Evolutionary conservation across 108 stramenopile genomes (phyloP).

Genomic region (Asterionellopsis glacialis): DNA sequence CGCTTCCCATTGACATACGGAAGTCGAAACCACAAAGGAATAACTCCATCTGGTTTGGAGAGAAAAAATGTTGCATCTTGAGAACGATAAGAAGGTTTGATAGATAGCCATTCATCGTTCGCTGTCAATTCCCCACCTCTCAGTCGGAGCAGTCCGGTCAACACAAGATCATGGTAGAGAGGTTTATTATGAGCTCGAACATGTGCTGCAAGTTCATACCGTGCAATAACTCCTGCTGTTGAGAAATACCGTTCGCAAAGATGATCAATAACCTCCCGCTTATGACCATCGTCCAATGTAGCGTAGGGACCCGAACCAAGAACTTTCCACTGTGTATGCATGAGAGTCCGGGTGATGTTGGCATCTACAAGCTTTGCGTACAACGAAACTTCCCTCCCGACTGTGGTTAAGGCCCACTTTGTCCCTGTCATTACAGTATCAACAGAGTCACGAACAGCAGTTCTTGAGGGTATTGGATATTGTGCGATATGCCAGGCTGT

Average conservation of each 20-base stretch:
- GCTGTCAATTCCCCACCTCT: conserved; percentile 38
- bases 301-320: conserved; percentile 59
- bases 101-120: conserved; percentile 54
- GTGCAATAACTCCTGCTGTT: conserved; percentile 27
- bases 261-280: conserved; percentile 54
- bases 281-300: conserved; percentile 37
- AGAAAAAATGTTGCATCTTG: conserved; percentile 30
- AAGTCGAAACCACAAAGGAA: conserved; percentile 54
- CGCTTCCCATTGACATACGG: conserved; percentile 52
- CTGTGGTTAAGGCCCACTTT: conserved; percentile 36
- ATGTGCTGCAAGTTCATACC: conserved; percentile 61
- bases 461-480: conserved; percentile 53
- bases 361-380: conserved; percentile 58
- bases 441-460: conserved; percentile 43
- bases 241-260: conserved; percentile 60
- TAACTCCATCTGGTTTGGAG: not conserved
- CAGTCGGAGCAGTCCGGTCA: conserved; percentile 40
- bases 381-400: conserved; percentile 33
- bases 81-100: conserved; percentile 36
- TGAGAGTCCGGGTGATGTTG: conserved; percentile 46
- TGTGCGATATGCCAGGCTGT: conserved; percentile 40
- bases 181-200: conserved; percentile 45
- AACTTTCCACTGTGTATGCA: conserved; percentile 63
- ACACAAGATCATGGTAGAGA: conserved; percentile 51
- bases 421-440: conserved; percentile 44